Conservation (phyloP, 1,139 yeast genomes). For the Yamadazyma friedrichii region DNA sequence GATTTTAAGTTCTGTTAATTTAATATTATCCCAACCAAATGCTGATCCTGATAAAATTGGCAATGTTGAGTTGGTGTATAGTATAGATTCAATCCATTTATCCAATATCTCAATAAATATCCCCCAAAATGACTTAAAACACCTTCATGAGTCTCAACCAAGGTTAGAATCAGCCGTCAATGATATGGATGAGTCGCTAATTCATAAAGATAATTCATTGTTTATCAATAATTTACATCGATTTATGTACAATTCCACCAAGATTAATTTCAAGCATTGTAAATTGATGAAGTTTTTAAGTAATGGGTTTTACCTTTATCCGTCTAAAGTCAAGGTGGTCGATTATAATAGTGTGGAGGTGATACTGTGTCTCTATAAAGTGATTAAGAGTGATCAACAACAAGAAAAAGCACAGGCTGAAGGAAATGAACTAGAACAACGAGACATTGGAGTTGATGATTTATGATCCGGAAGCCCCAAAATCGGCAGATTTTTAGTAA, state of each 20-base stretch:
- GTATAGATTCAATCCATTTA: conserved; percentile 1
- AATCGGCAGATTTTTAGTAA: no score
- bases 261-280: conserved; percentile 21
- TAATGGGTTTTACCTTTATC: conserved; percentile 14
- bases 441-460: no score
- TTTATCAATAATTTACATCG: conserved; percentile 8
- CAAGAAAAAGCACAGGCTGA: no score
- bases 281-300: conserved; percentile 21
- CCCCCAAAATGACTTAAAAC: conserved; percentile 1
- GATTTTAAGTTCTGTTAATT: background rate
- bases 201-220: background rate
- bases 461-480: no score
- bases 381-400: no score
- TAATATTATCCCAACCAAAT: background rate
- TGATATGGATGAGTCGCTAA: background rate
- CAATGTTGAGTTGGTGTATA: conserved; percentile 7
- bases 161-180: background rate
- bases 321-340: conserved; percentile 14
- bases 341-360: conserved; percentile 5
- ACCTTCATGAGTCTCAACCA: background rate
- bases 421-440: conserved; percentile 1
- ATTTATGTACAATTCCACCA: conserved; percentile 21
- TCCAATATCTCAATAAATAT: conserved; percentile 4
- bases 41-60: conserved; percentile 1
- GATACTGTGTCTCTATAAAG: conserved; percentile 2